Percentiles rank a stretch among this genome's conserved stretches.
phyloP scores from a whole-genome alignment of 192 early-diverging fungal genomes.

The Chytriomyces sp. region DNA sequence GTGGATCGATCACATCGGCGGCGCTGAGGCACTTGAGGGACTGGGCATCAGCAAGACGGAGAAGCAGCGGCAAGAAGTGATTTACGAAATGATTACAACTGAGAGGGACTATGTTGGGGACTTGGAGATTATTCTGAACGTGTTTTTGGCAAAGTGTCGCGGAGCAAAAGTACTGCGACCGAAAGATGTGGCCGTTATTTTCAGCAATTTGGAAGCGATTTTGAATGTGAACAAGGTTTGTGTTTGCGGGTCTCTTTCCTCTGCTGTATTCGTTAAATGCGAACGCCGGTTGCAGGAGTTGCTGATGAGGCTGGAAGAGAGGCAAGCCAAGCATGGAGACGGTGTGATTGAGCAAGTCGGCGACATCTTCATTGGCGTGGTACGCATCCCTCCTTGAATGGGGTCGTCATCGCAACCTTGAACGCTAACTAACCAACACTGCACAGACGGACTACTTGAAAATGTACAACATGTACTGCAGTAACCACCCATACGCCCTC shows the following conservation, averaged over 20 bases:
- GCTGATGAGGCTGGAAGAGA: constrained; percentile 42
- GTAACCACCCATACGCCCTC: constrained; percentile 64
- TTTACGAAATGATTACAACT: constrained; percentile 89
- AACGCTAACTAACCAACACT: not conserved
- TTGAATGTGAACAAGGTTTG: constrained; percentile 49
- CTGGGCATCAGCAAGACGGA: constrained; percentile 69
- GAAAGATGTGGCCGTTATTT: constrained; percentile 60
- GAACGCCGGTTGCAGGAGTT: constrained; percentile 30
- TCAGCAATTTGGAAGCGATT: constrained; percentile 58
- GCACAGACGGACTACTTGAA: constrained; percentile 60
- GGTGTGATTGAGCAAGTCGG: constrained; percentile 53
- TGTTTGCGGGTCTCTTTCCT: not conserved
- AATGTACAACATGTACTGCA: constrained; percentile 71
- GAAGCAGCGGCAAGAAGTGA: constrained; percentile 90
- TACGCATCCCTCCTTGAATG: constrained; percentile 23
- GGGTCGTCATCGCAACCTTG: not conserved
- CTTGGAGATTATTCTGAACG: constrained; percentile 77
- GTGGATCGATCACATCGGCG: constrained; percentile 58
- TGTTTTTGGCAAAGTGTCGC: constrained; percentile 51
- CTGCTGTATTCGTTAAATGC: not conserved
- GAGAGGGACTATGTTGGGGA: constrained; percentile 92
- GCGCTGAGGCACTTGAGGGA: constrained; percentile 61
- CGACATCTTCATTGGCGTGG: constrained; percentile 58
- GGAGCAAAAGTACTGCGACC: constrained; percentile 48
- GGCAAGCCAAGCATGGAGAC: constrained; percentile 31